Evolutionary conservation across 257 asterid species (phyloP), one percentile per base, ranked within the genome.

Genomic region (Fraxinus quadrangulata): DNA sequence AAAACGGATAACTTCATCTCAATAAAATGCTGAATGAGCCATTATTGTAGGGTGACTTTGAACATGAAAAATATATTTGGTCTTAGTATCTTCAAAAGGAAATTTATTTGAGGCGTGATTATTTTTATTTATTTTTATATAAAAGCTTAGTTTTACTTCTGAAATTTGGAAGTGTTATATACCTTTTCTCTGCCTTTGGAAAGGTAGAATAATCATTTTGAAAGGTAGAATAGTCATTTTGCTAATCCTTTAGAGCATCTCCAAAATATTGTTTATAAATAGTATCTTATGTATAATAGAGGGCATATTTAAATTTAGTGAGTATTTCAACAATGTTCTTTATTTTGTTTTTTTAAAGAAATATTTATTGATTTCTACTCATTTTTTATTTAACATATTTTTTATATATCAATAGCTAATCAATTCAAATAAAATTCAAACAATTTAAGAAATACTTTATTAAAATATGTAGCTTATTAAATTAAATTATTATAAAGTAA

Each of bases 171-270:
- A 49, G 24, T 69, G 31, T n/a, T 14, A 13, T 45, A 72, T 54
- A 12, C 77, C 39, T 72, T 76, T 31, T 49, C 78, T 56, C 30
- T 23, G 17, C 49, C 37, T 72, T 72, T 26, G 28, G 45, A 19
- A 65, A 36, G 31, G 33, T 39, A 39, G 61, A 54, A 51, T 71
- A 19, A 14, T 63, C 19, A 70, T 33, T 77, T 8, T 67, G 49
- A 19, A 65, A 36, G 31, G 33, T 39, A 39, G 61, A 54, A 51
- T 71, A 19, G 21, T 63, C 19, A 70, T 33, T 77, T 8, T 67
- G 49, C 63, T 21, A 47, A 21, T 47, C n/a, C 23, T 16, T 19
- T 51, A 13, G 13, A 39, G 13, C 3, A 39, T 39, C 13, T 9
- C 1, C 13, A 39, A 39, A 39, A 39, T 12, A 39, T 39, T 39